Conservation (phyloP, 768 basidiomycete genomes). For the Naganishia vaughanmartiniae region DNA sequence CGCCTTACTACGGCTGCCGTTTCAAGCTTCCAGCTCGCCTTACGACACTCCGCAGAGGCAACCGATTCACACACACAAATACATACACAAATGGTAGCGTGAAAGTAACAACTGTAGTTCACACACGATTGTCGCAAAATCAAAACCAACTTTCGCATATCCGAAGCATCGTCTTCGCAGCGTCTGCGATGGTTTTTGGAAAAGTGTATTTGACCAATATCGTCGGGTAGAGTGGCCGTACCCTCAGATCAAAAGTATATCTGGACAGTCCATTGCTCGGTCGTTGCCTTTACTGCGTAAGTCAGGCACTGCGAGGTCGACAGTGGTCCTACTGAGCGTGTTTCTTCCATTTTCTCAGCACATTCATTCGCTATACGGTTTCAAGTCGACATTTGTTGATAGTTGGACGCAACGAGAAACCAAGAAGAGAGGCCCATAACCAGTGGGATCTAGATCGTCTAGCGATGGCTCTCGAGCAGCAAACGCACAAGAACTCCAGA, state of each 20-base stretch:
- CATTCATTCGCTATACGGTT: background rate
- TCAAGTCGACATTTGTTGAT: background rate
- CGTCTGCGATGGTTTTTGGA: too few relatives aligned
- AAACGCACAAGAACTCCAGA: background rate
- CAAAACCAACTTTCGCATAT: too few relatives aligned
- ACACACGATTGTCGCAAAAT: too few relatives aligned
- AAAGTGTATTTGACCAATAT: background rate
- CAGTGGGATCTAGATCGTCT: background rate
- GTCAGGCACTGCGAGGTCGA: background rate
- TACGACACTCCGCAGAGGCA: too few relatives aligned
- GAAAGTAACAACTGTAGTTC: too few relatives aligned
- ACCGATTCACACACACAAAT: too few relatives aligned
- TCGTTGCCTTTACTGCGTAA: background rate
- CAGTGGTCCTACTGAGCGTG: background rate
- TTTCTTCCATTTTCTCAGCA: background rate
- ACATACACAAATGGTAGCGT: too few relatives aligned
- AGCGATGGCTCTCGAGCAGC: background rate
- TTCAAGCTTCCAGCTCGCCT: too few relatives aligned
- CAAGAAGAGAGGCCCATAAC: background rate
- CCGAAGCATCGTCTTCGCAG: too few relatives aligned
- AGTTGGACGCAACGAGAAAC: too few relatives aligned
- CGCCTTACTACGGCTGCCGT: too few relatives aligned
- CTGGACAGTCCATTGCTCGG: background rate
- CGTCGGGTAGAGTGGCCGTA: background rate
- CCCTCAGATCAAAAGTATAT: too few relatives aligned